phyloP scores from a whole-genome alignment of 345 rosid species.

The Carallia brachiata region DNA sequence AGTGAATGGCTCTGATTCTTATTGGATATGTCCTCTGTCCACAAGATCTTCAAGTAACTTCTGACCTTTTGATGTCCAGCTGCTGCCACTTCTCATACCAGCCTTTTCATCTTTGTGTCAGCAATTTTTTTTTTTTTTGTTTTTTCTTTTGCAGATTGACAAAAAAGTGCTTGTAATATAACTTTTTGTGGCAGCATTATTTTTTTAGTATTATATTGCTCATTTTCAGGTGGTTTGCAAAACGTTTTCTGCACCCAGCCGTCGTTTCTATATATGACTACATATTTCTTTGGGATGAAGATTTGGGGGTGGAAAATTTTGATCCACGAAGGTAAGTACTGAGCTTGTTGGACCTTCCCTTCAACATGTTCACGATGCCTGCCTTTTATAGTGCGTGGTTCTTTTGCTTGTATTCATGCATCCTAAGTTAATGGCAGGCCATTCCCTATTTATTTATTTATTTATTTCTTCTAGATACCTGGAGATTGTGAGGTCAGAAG shows the following conservation, averaged over 20 bases:
- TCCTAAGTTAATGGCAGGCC: slow-evolving; percentile 1
- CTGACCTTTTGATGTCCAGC: neutral
- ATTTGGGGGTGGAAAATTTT: slow-evolving; percentile 81
- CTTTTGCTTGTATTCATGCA: neutral
- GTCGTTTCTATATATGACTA: slow-evolving; percentile 79
- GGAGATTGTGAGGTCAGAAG: slow-evolving; percentile 63
- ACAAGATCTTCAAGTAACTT: neutral
- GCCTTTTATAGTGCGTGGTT: neutral
- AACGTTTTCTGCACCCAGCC: slow-evolving; percentile 94
- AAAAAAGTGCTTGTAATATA: neutral
- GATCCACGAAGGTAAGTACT: slow-evolving; percentile 63
- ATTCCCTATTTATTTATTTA: neutral
- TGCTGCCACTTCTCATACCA: neutral
- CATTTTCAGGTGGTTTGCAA: slow-evolving; percentile 91
- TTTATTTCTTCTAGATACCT: slow-evolving; percentile 53
- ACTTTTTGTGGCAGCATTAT: neutral
- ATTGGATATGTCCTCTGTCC: slow-evolving; percentile 5
- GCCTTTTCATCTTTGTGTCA: neutral
- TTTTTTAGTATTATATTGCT: neutral
- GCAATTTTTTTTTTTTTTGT: neutral
- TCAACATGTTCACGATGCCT: neutral
- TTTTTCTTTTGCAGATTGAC: neutral
- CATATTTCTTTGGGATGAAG: slow-evolving; percentile 97
- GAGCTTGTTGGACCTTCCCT: slow-evolving; percentile 3
- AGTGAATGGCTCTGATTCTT: slow-evolving; percentile 9